Evolutionary conservation across 305 asterid species (phyloP), one percentile per base, ranked within the genome.

Genomic region (Plantago coronopus): DNA sequence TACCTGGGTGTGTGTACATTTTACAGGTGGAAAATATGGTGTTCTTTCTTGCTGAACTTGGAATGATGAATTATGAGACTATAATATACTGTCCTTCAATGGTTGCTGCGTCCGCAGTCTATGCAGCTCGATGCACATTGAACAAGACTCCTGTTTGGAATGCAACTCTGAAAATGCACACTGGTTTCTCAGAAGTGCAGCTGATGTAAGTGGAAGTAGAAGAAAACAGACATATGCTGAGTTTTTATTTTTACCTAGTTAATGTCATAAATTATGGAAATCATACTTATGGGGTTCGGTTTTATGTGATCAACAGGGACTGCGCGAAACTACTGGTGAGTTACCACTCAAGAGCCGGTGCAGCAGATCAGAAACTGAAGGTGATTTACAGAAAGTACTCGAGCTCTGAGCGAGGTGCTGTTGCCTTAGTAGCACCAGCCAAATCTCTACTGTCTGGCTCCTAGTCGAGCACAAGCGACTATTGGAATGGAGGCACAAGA

Each of bases 271-370:
- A n/a, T n/a, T n/a, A n/a, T n/a, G n/a, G n/a, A n/a, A n/a, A n/a
- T n/a, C n/a, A n/a, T n/a, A n/a, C n/a, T 10, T 31, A 4, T 8
- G 2, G 42, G 1, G 58, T 59, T 14, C 12, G 14, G 44, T 5
- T 42, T 51, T 7, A 25, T 17, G 34, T 55, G 25, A 21, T 15
- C 17, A 58, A 13, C 67, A 87, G 89, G 67, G 82, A 75, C 54
- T 90, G 96, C 45, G 95, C 95, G 1, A 86, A 78, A 82, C 59
- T 79, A 9, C 71, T 90, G 72, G 95, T 77, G 14, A 31, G 45
- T 17, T 83, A 46, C 69, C 96, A 90, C 31, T 71, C 74, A 5
- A 58, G 25, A 60, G 81, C 79, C 45, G 81, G 63, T 59, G 81
- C 77, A 43, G 78, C 65, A 0, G 85, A 69, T 3, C 74, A 69